Evolutionary conservation across 139 green algal genomes (phyloP).

Genomic region (Microglena sp.): DNA sequence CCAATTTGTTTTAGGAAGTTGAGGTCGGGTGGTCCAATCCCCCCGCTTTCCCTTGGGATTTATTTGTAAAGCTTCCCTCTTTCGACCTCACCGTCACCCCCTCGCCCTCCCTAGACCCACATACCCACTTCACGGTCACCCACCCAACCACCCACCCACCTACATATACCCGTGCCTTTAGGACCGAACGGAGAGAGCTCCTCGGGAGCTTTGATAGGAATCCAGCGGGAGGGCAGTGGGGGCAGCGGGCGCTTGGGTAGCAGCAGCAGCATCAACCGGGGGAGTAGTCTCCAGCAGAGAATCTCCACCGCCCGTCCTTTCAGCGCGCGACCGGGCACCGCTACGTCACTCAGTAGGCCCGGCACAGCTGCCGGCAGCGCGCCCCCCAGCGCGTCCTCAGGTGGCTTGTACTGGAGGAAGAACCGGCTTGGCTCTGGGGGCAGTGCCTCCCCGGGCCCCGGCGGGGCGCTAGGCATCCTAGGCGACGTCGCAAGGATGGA

Average conservation of each 20-base stretch:
- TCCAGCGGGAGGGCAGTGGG: not conserved
- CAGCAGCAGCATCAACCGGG: conserved; percentile 1
- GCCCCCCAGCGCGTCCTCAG: not conserved
- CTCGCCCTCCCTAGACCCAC: no score
- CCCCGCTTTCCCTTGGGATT: no score
- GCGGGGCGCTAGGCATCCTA: not conserved
- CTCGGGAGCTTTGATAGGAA: no score
- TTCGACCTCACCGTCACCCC: no score
- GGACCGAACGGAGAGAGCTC: no score
- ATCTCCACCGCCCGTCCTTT: not conserved
- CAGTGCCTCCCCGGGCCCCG: not conserved
- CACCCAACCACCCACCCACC: no score
- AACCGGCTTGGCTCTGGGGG: conserved; percentile 12
- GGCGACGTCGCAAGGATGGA: no score
- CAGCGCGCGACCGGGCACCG: conserved; percentile 3
- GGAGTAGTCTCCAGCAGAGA: not conserved
- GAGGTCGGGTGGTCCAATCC: no score
- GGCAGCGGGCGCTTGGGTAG: not conserved
- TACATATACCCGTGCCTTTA: no score
- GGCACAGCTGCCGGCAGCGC: not conserved
- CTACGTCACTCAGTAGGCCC: not conserved
- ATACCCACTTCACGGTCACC: no score
- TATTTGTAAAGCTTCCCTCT: no score
- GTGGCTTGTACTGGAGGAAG: conserved; percentile 34
- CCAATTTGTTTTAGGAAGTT: no score